phyloP scores from a whole-genome alignment of 1,284 basidiomycete species.

The Pascua guehoae region DNA sequence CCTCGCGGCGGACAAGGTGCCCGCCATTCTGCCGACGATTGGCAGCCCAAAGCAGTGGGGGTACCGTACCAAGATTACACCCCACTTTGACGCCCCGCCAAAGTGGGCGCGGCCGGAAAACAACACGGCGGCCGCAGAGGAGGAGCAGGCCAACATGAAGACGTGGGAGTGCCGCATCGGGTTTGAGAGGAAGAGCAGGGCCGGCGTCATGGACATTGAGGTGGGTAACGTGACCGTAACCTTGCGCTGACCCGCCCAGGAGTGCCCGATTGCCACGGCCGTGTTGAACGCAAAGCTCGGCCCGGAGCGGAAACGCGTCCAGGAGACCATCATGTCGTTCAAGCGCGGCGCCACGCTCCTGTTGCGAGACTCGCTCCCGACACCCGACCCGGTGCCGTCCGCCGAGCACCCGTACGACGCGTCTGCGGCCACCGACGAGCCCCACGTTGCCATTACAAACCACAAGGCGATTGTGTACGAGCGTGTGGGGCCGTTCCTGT shows the following conservation, averaged over 20 bases:
- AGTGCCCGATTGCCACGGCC: constrained; percentile 87
- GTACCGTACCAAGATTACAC: constrained; percentile 96
- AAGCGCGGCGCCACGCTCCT: constrained; percentile 87
- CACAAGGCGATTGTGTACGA: constrained; percentile 79
- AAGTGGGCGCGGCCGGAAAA: constrained; percentile 42
- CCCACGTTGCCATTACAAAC: constrained; percentile 74
- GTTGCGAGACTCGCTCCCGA: constrained; percentile 74
- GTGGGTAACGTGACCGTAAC: constrained; percentile 51
- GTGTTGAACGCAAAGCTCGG: constrained; percentile 70
- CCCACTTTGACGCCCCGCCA: constrained; percentile 84
- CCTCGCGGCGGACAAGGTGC: constrained; percentile 55
- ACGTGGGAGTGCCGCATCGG: constrained; percentile 58
- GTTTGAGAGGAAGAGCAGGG: constrained; percentile 77
- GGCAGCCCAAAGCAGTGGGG: constrained; percentile 81
- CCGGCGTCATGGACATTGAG: constrained; percentile 87
- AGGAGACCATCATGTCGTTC: constrained; percentile 73
- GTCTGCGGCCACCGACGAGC: constrained; percentile 11
- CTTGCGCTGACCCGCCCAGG: constrained; percentile 51
- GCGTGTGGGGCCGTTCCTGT: constrained; percentile 72
- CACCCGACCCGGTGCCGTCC: constrained; percentile 28
- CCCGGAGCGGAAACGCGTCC: constrained; percentile 63
- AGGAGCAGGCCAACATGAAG: constrained; percentile 11
- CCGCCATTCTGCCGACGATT: constrained; percentile 70
- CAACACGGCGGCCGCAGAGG: background rate
- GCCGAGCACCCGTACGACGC: constrained; percentile 35